A percentile compares a stretch with the other conserved stretches of the same genome.
Evolutionary conservation across 441 rosid species (phyloP).

Genomic region (Pelargonium cotyledonis): DNA sequence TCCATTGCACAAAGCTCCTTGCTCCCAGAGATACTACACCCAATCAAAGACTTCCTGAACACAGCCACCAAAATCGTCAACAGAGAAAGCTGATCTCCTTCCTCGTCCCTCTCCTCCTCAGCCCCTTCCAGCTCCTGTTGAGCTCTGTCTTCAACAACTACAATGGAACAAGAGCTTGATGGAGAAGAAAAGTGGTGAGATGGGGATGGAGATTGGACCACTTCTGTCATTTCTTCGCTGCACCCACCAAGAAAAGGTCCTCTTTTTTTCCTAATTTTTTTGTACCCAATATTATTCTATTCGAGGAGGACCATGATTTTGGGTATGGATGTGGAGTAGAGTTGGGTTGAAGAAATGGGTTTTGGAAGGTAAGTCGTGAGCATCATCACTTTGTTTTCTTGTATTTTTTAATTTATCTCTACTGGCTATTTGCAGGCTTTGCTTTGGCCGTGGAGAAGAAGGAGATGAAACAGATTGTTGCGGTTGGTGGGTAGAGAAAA

Average conservation of each 20-base stretch:
- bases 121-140: not conserved
- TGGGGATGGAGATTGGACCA: conserved; percentile 2
- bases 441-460: too few relatives aligned
- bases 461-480: too few relatives aligned
- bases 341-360: conserved; percentile 2
- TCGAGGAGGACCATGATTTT: not conserved
- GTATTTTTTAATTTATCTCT: too few relatives aligned
- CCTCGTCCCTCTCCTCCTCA: conserved; percentile 5
- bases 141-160: too few relatives aligned
- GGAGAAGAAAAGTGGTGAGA: conserved; percentile 4
- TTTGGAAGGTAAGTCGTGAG: not conserved
- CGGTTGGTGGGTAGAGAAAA: not conserved
- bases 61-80: conserved; percentile 41
- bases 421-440: too few relatives aligned
- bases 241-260: too few relatives aligned
- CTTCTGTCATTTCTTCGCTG: not conserved
- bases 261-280: not conserved
- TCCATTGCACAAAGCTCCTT: conserved; percentile 45
- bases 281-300: not conserved
- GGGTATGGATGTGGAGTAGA: conserved; percentile 2
- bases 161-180: not conserved
- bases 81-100: conserved; percentile 7
- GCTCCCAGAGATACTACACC: conserved; percentile 53
- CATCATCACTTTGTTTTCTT: too few relatives aligned
- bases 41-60: conserved; percentile 70